These are phyloP conservation scores for Diaporthe destruens DNA, from an alignment of 2,329 filamentous ascomycete species.

Conservation along the genomic window DNA sequence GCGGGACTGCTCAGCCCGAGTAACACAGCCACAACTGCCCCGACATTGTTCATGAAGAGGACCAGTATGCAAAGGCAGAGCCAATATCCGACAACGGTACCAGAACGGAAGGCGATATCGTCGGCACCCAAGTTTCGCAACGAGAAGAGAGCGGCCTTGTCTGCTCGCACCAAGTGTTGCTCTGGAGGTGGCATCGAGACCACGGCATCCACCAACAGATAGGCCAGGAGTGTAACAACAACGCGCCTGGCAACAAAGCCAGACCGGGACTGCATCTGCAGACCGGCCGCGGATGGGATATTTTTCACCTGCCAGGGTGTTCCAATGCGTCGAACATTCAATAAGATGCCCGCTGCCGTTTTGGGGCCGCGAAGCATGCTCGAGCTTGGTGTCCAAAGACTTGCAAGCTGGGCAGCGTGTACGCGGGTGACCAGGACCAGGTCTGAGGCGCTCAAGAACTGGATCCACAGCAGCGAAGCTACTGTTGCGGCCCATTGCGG, in stretches of 20 bases:
- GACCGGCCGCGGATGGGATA: neutral
- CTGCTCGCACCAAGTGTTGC: slow-evolving; percentile 7
- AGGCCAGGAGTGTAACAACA: neutral
- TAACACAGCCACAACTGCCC: slow-evolving; percentile 4
- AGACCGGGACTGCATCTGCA: neutral
- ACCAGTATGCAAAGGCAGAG: slow-evolving; percentile 14
- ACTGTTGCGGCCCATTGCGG: slow-evolving; percentile 31
- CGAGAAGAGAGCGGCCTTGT: slow-evolving; percentile 28
- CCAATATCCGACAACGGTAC: slow-evolving; percentile 22
- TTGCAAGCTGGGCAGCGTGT: neutral
- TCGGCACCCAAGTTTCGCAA: neutral
- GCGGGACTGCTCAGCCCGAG: slow-evolving; percentile 3
- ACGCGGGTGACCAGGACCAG: slow-evolving; percentile 1
- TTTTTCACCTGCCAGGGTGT: slow-evolving; percentile 25
- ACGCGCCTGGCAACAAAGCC: neutral
- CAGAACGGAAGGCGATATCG: slow-evolving; percentile 1
- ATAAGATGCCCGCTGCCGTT: neutral
- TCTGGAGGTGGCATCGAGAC: slow-evolving; percentile 27
- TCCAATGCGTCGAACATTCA: slow-evolving; percentile 15
- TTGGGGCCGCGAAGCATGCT: neutral
- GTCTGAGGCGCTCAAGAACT: slow-evolving; percentile 30
- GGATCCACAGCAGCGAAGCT: slow-evolving; percentile 32
- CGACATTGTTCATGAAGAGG: slow-evolving; percentile 32
- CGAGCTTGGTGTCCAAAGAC: neutral
- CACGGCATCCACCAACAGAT: slow-evolving; percentile 14